Evolutionary conservation across 1,284 basidiomycete genomes (phyloP), one percentile per base, ranked within the genome.

Genomic region (Apiotrichum mycotoxinovorans): DNA sequence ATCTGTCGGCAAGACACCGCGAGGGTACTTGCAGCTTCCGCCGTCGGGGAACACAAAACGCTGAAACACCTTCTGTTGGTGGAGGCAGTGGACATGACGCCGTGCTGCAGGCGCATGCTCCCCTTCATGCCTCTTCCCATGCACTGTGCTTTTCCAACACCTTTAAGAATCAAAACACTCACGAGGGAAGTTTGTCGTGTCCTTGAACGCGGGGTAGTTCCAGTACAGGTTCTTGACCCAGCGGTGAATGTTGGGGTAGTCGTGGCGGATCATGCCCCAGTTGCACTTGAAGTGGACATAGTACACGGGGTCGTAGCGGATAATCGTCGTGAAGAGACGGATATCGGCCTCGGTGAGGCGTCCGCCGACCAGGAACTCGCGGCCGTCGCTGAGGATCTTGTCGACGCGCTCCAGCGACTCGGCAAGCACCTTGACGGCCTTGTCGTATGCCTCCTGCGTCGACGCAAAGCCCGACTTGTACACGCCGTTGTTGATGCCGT

Each of bases 221-320:
- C 92, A 97, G 80, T 98, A 98, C 38, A 97, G 79, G 68, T 87
- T 86, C 74, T 87, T 87, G 78, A 91, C 73, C 92, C 92, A 93
- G 30, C 78, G 75, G 77, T 95, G 84, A 51, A 94, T 82, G 49
- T 84, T 82, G 25, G 91, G 91, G 76, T 91, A 95, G 25, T 88
- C 87, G 68, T 85, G 79, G 53, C 80, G 77, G 66, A 80, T 77
- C 50, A 84, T 83, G 37, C 85, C 85, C 64, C 90, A 76, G 81
- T 96, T 95, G 80, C 91, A 95, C 76, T 97, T 97, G 83, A 98
- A 97, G 76, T 92, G 89, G 0, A 85, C 85, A 53, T 88, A 83
- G 77, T 98, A 98, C 34, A 91, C 93, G 0, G 88, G 87, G 69
- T 95, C 91, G 71, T 85, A 81, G 40, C 89, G 68, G 61, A 95